A percentile compares a stretch with the other conserved stretches of the same genome.
These are phyloP conservation scores for Xylariaceae sp. DNA, from an alignment of 2,329 filamentous ascomycete genomes.

Conservation along the genomic window DNA sequence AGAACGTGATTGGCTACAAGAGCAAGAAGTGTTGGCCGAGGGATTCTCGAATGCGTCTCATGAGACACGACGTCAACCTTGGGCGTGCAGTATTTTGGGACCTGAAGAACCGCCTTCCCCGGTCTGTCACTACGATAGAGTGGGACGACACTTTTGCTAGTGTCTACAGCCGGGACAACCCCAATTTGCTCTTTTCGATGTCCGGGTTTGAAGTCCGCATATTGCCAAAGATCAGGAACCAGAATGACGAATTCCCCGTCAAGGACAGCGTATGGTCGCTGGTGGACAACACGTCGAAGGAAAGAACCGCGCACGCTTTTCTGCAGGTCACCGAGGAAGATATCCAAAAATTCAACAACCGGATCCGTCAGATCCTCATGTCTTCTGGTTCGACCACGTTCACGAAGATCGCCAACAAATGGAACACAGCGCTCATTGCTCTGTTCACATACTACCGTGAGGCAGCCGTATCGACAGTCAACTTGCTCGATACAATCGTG, in stretches of 20 bases:
- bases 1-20: conserved; percentile 97
- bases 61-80: conserved; percentile 97
- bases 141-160: conserved; percentile 99
- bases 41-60: conserved; percentile 94
- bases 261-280: conserved; percentile 99
- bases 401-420: conserved; percentile 99
- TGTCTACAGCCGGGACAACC: conserved; percentile 96
- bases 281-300: conserved; percentile 92
- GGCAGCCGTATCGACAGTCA: conserved; percentile 90
- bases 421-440: conserved; percentile 96
- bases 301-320: conserved; percentile 95
- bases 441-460: conserved; percentile 98
- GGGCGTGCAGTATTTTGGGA: conserved; percentile 99
- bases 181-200: conserved; percentile 96
- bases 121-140: conserved; percentile 93
- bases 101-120: conserved; percentile 88
- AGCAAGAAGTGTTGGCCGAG: conserved; percentile 99
- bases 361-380: conserved; percentile 97
- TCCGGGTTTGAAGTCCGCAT: conserved; percentile 96
- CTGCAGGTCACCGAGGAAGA: conserved; percentile 96
- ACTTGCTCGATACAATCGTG: conserved; percentile 91
- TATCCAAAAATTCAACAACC: conserved; percentile 98
- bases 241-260: conserved; percentile 92
- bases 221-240: conserved; percentile 86
- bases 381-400: conserved; percentile 98